Percentiles rank a stretch among this genome's conserved stretches.
Evolutionary conservation across 345 rosid species (phyloP).

Genomic region (Bruguiera parviflora): DNA sequence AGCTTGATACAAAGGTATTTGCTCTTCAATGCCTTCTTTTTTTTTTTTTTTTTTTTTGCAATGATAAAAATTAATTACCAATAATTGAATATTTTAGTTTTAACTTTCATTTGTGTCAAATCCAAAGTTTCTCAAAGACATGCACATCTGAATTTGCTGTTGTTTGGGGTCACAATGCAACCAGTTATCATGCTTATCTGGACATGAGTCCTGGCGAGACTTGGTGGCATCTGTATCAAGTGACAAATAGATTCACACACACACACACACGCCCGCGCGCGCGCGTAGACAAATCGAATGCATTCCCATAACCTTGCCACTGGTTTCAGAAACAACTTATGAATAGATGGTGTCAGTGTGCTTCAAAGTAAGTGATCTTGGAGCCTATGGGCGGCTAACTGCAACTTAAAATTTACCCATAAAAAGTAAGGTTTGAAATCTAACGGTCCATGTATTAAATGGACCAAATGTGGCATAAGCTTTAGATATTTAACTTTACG

Average conservation of each 20-base stretch:
- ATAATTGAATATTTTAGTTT: neutral
- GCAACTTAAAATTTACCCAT: too few species aligned
- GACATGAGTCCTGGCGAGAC: too few species aligned
- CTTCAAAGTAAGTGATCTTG: neutral
- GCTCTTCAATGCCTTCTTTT: neutral
- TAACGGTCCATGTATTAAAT: neutral
- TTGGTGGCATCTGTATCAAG: too few species aligned
- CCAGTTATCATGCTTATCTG: too few species aligned
- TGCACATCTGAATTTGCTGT: too few species aligned
- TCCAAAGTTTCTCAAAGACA: too few species aligned
- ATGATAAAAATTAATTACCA: neutral
- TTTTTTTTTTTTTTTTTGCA: neutral
- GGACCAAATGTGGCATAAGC: neutral
- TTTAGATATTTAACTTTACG: neutral
- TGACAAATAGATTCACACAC: too few species aligned
- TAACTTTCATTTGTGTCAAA: neutral
- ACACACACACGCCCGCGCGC: too few species aligned
- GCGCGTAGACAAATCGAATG: too few species aligned
- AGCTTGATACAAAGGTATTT: conserved; percentile 78
- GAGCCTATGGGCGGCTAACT: too few species aligned
- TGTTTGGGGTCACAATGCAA: too few species aligned
- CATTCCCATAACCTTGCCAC: too few species aligned
- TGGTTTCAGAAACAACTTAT: neutral
- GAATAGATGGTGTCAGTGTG: neutral
- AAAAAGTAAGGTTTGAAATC: neutral